Conservation (phyloP, 768 basidiomycete species). For the Naganishia randhawae region DNA sequence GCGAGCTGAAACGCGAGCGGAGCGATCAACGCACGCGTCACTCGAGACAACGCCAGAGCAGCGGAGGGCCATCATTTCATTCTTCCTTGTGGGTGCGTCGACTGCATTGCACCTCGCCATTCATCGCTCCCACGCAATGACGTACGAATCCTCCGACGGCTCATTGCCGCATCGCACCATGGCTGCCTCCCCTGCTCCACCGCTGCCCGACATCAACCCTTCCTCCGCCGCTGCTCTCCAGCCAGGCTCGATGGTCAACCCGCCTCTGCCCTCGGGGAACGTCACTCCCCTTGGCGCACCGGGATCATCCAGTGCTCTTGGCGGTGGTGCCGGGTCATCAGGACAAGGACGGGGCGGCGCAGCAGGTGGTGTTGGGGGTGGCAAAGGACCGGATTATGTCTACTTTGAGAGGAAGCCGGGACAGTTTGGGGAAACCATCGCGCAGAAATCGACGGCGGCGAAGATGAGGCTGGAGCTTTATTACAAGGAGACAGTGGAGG, state of each 20-base stretch:
- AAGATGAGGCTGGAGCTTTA: slow-evolving; percentile 94
- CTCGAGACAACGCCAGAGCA: neutral
- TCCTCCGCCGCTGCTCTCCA: slow-evolving; percentile 27
- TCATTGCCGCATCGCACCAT: slow-evolving; percentile 15
- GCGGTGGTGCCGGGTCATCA: too few species aligned
- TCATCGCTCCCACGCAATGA: neutral
- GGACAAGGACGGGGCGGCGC: neutral
- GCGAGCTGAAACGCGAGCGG: too few species aligned
- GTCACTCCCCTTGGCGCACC: slow-evolving; percentile 23
- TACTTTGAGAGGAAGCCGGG: slow-evolving; percentile 79
- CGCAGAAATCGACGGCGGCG: slow-evolving; percentile 80
- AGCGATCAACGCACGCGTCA: neutral
- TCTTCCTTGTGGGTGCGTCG: neutral
- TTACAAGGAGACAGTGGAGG: slow-evolving; percentile 94
- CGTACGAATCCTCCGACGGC: neutral
- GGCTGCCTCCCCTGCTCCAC: slow-evolving; percentile 25
- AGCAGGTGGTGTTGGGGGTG: slow-evolving; percentile 7
- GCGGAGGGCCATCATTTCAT: neutral
- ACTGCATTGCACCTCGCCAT: neutral
- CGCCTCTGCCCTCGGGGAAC: slow-evolving; percentile 23
- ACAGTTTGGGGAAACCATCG: slow-evolving; percentile 73
- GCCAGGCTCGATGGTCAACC: slow-evolving; percentile 27
- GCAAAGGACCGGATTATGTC: slow-evolving; percentile 67
- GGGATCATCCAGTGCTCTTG: neutral
- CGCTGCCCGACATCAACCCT: slow-evolving; percentile 24